These are phyloP conservation scores for Lepraria neglecta DNA, from an alignment of 495 filamentous ascomycete genomes.

Conservation along the genomic window DNA sequence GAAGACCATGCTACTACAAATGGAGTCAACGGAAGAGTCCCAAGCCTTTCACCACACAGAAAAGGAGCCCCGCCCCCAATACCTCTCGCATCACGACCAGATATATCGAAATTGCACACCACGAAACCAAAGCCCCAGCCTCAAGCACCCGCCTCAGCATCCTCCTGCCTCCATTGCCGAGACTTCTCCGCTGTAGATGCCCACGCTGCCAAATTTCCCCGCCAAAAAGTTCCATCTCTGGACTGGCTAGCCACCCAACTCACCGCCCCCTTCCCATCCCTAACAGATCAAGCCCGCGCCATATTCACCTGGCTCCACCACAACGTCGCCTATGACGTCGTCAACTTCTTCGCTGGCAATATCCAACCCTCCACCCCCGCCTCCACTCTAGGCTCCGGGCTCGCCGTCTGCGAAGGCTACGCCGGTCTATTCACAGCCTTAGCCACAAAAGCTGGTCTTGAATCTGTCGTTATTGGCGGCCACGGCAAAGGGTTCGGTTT, in stretches of 20 bases:
- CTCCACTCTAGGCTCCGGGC: conserved; percentile 61
- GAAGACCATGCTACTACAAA: conserved; percentile 12
- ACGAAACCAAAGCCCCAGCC: conserved; percentile 45
- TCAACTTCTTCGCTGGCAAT: conserved; percentile 64
- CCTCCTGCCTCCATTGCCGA: conserved; percentile 68
- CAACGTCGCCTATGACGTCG: conserved; percentile 78
- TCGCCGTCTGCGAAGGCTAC: conserved; percentile 89
- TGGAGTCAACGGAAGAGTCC: conserved; percentile 10
- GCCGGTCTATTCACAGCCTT: conserved; percentile 73
- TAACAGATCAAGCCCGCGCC: conserved; percentile 81
- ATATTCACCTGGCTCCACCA: conserved; percentile 96
- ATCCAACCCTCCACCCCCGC: conserved; percentile 61
- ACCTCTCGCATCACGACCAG: conserved; percentile 51
- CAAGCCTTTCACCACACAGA: conserved; percentile 15
- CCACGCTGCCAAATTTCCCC: conserved; percentile 71
- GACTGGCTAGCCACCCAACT: conserved; percentile 69
- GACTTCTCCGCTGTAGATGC: conserved; percentile 78
- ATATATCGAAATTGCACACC: conserved; percentile 48
- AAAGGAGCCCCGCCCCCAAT: conserved; percentile 47
- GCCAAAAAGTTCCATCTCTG: conserved; percentile 43
- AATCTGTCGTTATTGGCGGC: conserved; percentile 61
- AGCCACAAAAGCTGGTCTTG: conserved; percentile 66
- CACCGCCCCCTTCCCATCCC: conserved; percentile 69
- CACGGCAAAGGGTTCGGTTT: conserved; percentile 87
- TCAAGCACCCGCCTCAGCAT: conserved; percentile 22